Conservation (phyloP, 345 rosid species). For the Moricandia moricandioides region DNA sequence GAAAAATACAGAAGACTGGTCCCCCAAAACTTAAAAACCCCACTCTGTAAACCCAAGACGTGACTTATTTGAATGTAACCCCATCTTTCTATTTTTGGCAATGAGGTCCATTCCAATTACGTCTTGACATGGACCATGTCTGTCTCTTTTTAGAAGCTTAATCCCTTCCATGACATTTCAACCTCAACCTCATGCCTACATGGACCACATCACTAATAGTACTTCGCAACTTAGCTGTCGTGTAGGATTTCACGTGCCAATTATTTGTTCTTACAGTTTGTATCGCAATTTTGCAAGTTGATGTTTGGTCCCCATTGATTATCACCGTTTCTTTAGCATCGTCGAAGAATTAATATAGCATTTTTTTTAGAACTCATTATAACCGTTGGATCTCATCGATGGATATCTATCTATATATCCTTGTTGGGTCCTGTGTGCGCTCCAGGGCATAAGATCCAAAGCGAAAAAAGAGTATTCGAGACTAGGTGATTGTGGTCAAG, state of each 20-base stretch:
- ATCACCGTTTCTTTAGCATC: slow-evolving; percentile 13
- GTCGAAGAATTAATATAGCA: background rate
- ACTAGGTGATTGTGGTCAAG: too few relatives aligned
- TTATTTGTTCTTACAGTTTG: slow-evolving; percentile 31
- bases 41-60: slow-evolving; percentile 26
- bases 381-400: slow-evolving; percentile 24
- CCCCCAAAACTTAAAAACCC: slow-evolving; percentile 23
- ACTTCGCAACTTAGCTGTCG: slow-evolving; percentile 34
- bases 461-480: background rate
- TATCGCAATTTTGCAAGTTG: slow-evolving; percentile 25
- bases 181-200: background rate
- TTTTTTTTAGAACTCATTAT: background rate
- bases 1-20: slow-evolving; percentile 18
- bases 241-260: slow-evolving; percentile 38
- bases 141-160: slow-evolving; percentile 14
- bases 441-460: slow-evolving; percentile 26
- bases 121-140: slow-evolving; percentile 35
- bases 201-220: slow-evolving; percentile 28
- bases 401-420: background rate
- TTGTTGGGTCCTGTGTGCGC: slow-evolving; percentile 12
- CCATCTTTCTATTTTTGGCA: slow-evolving; percentile 32
- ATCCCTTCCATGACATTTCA: slow-evolving; percentile 17
- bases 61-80: slow-evolving; percentile 30
- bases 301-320: slow-evolving; percentile 25
- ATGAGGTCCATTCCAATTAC: slow-evolving; percentile 28